A percentile compares a stretch with the other conserved stretches of the same genome.
These are phyloP conservation scores for Isatis tinctoria DNA, from an alignment of 345 rosid species.

Conservation along the genomic window DNA sequence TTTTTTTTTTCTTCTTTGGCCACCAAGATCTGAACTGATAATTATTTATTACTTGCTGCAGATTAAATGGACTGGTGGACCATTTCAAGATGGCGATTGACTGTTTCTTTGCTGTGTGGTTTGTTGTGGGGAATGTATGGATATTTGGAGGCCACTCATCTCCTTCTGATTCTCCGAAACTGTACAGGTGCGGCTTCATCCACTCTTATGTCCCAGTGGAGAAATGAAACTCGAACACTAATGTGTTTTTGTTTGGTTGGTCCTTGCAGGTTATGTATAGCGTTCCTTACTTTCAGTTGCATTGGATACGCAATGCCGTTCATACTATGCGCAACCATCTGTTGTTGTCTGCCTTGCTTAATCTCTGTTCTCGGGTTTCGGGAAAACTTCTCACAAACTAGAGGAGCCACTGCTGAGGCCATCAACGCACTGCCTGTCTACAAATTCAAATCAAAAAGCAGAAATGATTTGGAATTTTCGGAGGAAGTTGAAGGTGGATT, in stretches of 20 bases:
- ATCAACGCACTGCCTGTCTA: constrained; percentile 72
- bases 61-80: constrained; percentile 66
- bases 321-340: constrained; percentile 81
- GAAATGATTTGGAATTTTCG: constrained; percentile 39
- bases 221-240: neutral
- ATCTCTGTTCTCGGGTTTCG: constrained; percentile 75
- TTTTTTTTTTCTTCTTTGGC: neutral
- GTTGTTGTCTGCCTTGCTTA: constrained; percentile 91
- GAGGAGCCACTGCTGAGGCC: constrained; percentile 69
- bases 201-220: neutral
- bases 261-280: constrained; percentile 78
- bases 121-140: constrained; percentile 95
- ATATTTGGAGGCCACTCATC: constrained; percentile 78
- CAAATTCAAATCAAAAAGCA: constrained; percentile 54
- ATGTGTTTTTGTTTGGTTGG: constrained; percentile 14
- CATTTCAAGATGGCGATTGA: constrained; percentile 88
- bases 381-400: constrained; percentile 66
- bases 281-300: constrained; percentile 87
- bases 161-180: constrained; percentile 81
- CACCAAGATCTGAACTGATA: neutral
- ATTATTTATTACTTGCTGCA: constrained; percentile 37
- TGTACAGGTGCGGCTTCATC: constrained; percentile 54
- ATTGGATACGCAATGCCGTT: constrained; percentile 95
- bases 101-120: constrained; percentile 95
- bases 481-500: constrained; percentile 59